Evolutionary conservation across 305 asterid species (phyloP), one percentile per base, ranked within the genome.

Genomic region (Ajuga reptans): DNA sequence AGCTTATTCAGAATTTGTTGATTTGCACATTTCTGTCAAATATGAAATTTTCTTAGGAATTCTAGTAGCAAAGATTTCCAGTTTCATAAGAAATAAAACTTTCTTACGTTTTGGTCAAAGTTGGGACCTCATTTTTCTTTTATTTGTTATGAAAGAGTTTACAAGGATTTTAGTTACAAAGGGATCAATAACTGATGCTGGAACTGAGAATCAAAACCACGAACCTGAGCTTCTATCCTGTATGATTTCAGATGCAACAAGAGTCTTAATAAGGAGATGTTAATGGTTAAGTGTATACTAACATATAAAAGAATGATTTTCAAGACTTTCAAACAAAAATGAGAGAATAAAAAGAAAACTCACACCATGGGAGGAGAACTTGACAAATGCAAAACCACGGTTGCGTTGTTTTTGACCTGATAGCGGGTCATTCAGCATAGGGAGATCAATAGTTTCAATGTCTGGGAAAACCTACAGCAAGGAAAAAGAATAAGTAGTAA

Each of bases 311-410:
- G 10, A 39, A 39, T 8, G 45, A 39, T 21, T 37, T 67, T 64
- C 72, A 52, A 72, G 74, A 70, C 69, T 54, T 57, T 15, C 68
- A 74, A 21, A 34, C 78, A 49, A 49, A 72, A 66, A 52, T 24
- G 29, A 39, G 52, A 69, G 58, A 53, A 53, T 27, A 71, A 64
- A 69, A 65, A 72, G 73, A 66, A 60, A 72, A 80, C 94, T 88
- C 72, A 89, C 98, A 77, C 91, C 91, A 79, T 89, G 96, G 71
- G 95, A 86, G 65, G 87, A 73, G 77, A 92, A 92, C 75, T 83
- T 89, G 77, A 92, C 96, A 69, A 89, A 92, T 66, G 85, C 97
- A 81, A 89, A 92, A 64, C 98, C 98, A 62, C 98, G 97, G 77
- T 86, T 92, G 46, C 60, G 84, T 51, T 75, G 88, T 79, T 84